Percentiles rank a stretch among this genome's conserved stretches.
These are phyloP conservation scores for Asterionellopsis glacialis DNA, from an alignment of 108 stramenopile genomes.

Conservation along the genomic window DNA sequence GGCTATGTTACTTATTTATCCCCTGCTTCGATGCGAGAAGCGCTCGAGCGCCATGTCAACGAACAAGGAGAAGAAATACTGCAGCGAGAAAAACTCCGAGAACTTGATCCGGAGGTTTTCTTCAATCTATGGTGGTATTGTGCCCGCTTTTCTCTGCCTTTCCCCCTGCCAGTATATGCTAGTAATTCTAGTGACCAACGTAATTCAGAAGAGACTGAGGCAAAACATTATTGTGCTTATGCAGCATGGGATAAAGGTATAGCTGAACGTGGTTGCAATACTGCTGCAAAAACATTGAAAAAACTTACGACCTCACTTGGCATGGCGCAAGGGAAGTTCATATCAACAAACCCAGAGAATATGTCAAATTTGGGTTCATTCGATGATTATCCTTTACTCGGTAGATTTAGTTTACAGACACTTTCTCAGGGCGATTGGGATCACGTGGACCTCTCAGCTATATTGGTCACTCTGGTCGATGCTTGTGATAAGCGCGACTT, in stretches of 20 bases:
- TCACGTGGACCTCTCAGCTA: conserved; percentile 64
- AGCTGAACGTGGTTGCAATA: conserved; percentile 58
- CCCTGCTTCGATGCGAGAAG: conserved; percentile 49
- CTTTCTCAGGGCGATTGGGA: conserved; percentile 80
- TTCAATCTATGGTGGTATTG: conserved; percentile 88
- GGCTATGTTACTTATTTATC: conserved; percentile 62
- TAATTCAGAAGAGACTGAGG: not conserved
- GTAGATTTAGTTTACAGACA: conserved; percentile 65
- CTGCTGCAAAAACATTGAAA: conserved; percentile 55
- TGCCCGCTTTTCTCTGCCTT: conserved; percentile 73
- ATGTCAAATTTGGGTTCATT: conserved; percentile 21
- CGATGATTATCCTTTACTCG: conserved; percentile 54
- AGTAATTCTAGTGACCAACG: not conserved
- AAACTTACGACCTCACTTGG: no score
- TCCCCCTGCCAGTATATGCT: conserved; percentile 53
- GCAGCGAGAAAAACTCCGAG: conserved; percentile 50
- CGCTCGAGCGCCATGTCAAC: conserved; percentile 57
- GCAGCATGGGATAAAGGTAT: conserved; percentile 71
- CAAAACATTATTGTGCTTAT: conserved; percentile 54
- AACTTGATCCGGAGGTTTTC: conserved; percentile 61
- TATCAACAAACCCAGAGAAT: not conserved
- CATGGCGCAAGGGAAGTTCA: not conserved
- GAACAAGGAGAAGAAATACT: conserved; percentile 73
- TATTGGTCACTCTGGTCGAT: conserved; percentile 70
- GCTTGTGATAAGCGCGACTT: conserved; percentile 84